Evolutionary conservation across 2,329 filamentous ascomycete species (phyloP).

Genomic region (Trematosphaeria pertusa): DNA sequence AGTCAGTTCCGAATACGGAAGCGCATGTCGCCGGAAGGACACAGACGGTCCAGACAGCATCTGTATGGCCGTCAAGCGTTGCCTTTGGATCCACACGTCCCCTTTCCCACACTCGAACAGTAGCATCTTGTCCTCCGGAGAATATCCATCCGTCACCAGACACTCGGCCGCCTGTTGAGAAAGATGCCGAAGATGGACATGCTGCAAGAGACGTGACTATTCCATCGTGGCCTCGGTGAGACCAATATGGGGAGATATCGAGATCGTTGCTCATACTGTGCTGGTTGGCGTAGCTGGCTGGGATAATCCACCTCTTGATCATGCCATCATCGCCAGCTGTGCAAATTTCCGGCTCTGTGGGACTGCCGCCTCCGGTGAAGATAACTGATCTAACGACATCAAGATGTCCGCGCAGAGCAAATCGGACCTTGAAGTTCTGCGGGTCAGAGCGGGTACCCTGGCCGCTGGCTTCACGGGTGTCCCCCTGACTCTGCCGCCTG

Average conservation of each 20-base stretch:
- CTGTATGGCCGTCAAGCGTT: slow-evolving; percentile 90
- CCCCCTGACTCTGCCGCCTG: slow-evolving; percentile 68
- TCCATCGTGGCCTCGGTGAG: slow-evolving; percentile 91
- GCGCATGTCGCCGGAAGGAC: slow-evolving; percentile 86
- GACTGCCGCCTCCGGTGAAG: slow-evolving; percentile 94
- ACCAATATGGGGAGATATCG: slow-evolving; percentile 92
- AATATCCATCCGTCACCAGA: slow-evolving; percentile 98
- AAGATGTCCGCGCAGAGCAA: slow-evolving; percentile 88
- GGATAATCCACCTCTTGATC: slow-evolving; percentile 96
- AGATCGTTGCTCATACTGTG: slow-evolving; percentile 74
- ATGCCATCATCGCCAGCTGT: slow-evolving; percentile 94
- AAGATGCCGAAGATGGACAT: slow-evolving; percentile 86
- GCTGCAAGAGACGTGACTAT: slow-evolving; percentile 86
- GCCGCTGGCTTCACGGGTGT: slow-evolving; percentile 60
- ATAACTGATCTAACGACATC: slow-evolving; percentile 94
- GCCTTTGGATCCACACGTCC: slow-evolving; percentile 94
- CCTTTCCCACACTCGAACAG: slow-evolving; percentile 93
- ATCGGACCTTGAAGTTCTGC: slow-evolving; percentile 87
- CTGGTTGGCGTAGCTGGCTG: slow-evolving; percentile 73
- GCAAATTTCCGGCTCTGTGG: slow-evolving; percentile 94
- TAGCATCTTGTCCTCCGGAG: slow-evolving; percentile 92
- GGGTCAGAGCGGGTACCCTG: slow-evolving; percentile 66
- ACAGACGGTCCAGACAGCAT: slow-evolving; percentile 95
- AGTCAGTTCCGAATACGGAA: slow-evolving; percentile 76
- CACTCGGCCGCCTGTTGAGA: slow-evolving; percentile 85